phyloP scores from a whole-genome alignment of 306 rosid genomes.

The Prunus mira region DNA sequence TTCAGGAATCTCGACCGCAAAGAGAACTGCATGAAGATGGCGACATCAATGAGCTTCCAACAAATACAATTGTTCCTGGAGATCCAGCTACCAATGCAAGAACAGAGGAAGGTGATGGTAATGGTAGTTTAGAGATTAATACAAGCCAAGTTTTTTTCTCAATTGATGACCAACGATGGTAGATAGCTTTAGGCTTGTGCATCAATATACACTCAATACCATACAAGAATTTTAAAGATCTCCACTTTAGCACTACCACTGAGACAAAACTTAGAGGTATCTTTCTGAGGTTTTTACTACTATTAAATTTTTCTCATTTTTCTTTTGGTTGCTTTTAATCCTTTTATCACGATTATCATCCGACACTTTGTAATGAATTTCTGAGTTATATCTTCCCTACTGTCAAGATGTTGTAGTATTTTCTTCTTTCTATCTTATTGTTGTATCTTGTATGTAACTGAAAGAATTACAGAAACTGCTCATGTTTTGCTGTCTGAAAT shows the following conservation, averaged over 20 bases:
- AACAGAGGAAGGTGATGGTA: conserved; percentile 34
- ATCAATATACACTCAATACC: conserved; percentile 18
- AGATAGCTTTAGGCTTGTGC: conserved; percentile 52
- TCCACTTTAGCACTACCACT: conserved; percentile 8
- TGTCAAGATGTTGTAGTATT: conserved; percentile 14
- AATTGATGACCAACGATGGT: conserved; percentile 82
- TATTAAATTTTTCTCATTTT: conserved; percentile 3
- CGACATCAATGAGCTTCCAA: conserved; percentile 14
- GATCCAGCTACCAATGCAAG: conserved; percentile 33
- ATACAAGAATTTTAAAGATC: conserved; percentile 9
- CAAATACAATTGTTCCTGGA: conserved; percentile 27
- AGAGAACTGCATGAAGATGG: conserved; percentile 25
- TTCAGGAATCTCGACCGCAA: conserved; percentile 59
- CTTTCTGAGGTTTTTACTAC: conserved; percentile 4
- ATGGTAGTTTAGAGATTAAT: conserved; percentile 47
- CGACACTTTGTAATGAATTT: neutral
- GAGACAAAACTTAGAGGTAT: conserved; percentile 26
- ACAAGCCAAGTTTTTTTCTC: conserved; percentile 83
- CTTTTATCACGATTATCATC: conserved; percentile 13
- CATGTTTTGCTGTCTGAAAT: neutral
- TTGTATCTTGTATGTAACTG: conserved; percentile 17
- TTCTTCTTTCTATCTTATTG: neutral
- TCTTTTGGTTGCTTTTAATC: conserved; percentile 11
- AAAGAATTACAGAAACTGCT: conserved; percentile 14
- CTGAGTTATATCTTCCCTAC: neutral